Percentiles rank a stretch among this genome's conserved stretches.
Conservation (phyloP, 2,329 filamentous ascomycete genomes). For the Pestalotiopsis sp. region DNA sequence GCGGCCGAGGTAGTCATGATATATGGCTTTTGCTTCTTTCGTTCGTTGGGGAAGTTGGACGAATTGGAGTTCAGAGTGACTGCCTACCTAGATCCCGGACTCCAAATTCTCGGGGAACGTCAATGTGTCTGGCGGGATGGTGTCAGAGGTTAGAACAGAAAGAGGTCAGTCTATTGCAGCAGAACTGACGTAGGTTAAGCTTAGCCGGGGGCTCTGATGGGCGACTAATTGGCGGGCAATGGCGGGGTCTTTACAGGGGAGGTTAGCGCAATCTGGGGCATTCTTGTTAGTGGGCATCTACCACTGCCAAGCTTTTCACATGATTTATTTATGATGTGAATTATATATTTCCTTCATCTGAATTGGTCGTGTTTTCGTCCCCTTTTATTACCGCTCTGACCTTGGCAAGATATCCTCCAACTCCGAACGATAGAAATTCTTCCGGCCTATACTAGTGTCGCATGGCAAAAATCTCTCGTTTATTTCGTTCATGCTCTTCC, state of each 20-base stretch:
- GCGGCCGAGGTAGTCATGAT: conserved; percentile 8
- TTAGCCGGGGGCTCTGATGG: not conserved
- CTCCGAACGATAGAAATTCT: too few relatives aligned
- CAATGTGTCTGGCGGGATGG: not conserved
- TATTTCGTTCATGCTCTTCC: too few relatives aligned
- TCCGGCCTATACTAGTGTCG: too few relatives aligned
- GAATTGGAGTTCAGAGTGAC: not conserved
- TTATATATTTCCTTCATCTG: too few relatives aligned
- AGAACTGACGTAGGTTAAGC: not conserved
- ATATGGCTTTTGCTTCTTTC: not conserved
- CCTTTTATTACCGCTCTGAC: too few relatives aligned
- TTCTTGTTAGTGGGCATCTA: not conserved
- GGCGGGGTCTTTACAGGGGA: not conserved
- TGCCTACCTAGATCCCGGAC: not conserved
- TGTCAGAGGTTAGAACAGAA: not conserved
- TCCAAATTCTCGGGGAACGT: not conserved
- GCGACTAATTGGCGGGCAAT: not conserved
- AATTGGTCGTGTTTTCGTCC: too few relatives aligned
- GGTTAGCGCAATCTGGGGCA: not conserved
- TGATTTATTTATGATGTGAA: not conserved
- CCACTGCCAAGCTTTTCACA: not conserved
- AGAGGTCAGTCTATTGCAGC: not conserved
- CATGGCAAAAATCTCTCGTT: too few relatives aligned
- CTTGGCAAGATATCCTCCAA: too few relatives aligned
- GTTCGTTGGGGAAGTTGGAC: not conserved